These are phyloP conservation scores for Phytopythium aichiense DNA, from an alignment of 352 stramenopile genomes.

Conservation along the genomic window DNA sequence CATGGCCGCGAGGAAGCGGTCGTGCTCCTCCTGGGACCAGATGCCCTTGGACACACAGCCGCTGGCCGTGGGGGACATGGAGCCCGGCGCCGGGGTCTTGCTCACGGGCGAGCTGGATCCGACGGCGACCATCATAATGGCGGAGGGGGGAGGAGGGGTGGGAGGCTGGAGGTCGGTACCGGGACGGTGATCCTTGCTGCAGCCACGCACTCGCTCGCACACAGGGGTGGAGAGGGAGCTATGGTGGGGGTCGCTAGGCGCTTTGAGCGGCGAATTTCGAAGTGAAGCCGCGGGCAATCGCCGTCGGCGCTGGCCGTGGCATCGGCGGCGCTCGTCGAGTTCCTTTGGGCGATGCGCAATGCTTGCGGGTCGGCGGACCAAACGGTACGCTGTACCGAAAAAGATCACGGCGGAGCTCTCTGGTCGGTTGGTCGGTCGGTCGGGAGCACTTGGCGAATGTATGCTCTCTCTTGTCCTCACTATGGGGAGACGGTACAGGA, in stretches of 20 bases:
- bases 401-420: conserved; percentile 9
- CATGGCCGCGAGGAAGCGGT: conserved; percentile 66
- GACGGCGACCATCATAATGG: conserved; percentile 20
- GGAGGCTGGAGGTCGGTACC: neutral
- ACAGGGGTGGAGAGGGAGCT: neutral
- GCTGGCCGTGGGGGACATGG: conserved; percentile 22
- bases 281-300: conserved; percentile 19
- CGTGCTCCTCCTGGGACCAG: conserved; percentile 67
- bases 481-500: neutral
- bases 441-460: conserved; percentile 8
- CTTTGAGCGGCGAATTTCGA: conserved; percentile 19
- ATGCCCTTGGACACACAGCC: conserved; percentile 31
- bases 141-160: neutral
- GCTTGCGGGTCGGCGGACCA: neutral
- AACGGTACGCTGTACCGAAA: conserved; percentile 18
- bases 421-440: conserved; percentile 21
- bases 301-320: conserved; percentile 1
- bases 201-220: conserved; percentile 1
- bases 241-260: neutral
- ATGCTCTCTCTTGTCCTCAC: neutral
- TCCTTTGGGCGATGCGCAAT: conserved; percentile 8
- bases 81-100: conserved; percentile 13
- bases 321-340: neutral
- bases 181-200: neutral
- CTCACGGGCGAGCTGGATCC: conserved; percentile 21